These are phyloP conservation scores for Verticillium zaregamsianum DNA, from an alignment of 2,329 filamentous ascomycete genomes.

Conservation along the genomic window DNA sequence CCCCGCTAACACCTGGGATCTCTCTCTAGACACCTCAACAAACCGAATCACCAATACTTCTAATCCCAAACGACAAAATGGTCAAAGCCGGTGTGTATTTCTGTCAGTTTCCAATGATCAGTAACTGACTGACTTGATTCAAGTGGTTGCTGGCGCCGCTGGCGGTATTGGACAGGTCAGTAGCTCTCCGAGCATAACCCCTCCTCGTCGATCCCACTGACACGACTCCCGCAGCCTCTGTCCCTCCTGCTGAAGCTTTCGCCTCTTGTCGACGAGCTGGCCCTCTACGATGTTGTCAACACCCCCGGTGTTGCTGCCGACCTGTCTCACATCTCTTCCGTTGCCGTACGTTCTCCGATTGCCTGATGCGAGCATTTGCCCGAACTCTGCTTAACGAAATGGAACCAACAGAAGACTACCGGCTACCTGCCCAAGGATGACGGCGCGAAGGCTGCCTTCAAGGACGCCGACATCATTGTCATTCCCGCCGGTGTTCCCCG, in stretches of 20 bases:
- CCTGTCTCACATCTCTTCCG: constrained; percentile 93
- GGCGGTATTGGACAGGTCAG: constrained; percentile 97
- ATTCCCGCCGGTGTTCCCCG: constrained; percentile 98
- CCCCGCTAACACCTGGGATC: constrained; percentile 12
- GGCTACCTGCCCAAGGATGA: constrained; percentile 85
- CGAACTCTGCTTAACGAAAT: constrained; percentile 4
- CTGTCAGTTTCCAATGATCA: not conserved
- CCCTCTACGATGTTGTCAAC: constrained; percentile 99
- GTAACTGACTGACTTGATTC: constrained; percentile 1
- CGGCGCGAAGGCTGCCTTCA: constrained; percentile 83
- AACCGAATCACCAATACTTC: constrained; percentile 14
- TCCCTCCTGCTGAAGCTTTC: constrained; percentile 93
- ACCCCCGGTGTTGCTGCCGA: constrained; percentile 94
- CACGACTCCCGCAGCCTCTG: constrained; percentile 60
- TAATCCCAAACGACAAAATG: constrained; percentile 42
- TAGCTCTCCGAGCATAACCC: constrained; percentile 6
- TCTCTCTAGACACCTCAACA: constrained; percentile 5
- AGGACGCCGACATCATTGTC: constrained; percentile 90
- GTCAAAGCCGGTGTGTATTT: constrained; percentile 55
- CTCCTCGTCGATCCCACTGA: constrained; percentile 1
- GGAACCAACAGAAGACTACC: constrained; percentile 62
- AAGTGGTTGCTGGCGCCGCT: constrained; percentile 87
- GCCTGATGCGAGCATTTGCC: not conserved
- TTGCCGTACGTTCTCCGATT: constrained; percentile 53
- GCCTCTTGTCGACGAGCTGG: constrained; percentile 84